A percentile compares a stretch with the other conserved stretches of the same genome.
Evolutionary conservation across 208 protist species (phyloP).

Genomic region (Leishmania lainsoni): DNA sequence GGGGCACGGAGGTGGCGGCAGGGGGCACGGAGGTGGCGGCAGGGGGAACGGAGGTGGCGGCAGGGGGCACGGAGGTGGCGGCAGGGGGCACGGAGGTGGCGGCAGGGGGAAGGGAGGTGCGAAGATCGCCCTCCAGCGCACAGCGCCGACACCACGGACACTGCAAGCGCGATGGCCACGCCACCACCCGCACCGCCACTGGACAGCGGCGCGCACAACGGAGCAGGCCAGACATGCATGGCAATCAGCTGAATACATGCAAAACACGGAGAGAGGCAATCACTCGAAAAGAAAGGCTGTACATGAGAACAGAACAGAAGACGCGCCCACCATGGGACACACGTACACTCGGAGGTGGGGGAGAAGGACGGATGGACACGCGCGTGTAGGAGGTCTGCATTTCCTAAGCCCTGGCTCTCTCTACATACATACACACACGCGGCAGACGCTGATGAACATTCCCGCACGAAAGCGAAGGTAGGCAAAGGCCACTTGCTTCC

Average conservation of each 20-base stretch:
- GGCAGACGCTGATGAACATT: background rate
- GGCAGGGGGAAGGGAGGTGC: background rate
- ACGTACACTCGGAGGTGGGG: background rate
- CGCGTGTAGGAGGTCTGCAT: background rate
- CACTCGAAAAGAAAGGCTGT: slow-evolving; percentile 11
- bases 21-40: too few species aligned
- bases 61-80: too few species aligned
- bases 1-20: slow-evolving; percentile 4
- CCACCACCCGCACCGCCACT: too few species aligned
- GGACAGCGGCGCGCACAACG: background rate
- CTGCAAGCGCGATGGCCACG: background rate
- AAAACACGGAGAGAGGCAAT: slow-evolving; percentile 2
- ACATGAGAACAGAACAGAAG: slow-evolving; percentile 4
- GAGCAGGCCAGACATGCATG: slow-evolving; percentile 1
- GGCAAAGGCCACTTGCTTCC: background rate
- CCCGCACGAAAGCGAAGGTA: slow-evolving; percentile 1
- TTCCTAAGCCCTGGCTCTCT: background rate
- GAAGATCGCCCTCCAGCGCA: background rate
- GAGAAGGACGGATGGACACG: background rate
- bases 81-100: too few species aligned
- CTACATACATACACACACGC: background rate
- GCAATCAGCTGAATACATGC: slow-evolving; percentile 3
- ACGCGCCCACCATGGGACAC: background rate
- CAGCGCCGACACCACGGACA: background rate
- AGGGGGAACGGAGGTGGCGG: too few species aligned